Percentiles rank a stretch among this genome's conserved stretches.
Evolutionary conservation across 371 early-diverging fungal genomes (phyloP).

Genomic region (Rhizopus microsporus): DNA sequence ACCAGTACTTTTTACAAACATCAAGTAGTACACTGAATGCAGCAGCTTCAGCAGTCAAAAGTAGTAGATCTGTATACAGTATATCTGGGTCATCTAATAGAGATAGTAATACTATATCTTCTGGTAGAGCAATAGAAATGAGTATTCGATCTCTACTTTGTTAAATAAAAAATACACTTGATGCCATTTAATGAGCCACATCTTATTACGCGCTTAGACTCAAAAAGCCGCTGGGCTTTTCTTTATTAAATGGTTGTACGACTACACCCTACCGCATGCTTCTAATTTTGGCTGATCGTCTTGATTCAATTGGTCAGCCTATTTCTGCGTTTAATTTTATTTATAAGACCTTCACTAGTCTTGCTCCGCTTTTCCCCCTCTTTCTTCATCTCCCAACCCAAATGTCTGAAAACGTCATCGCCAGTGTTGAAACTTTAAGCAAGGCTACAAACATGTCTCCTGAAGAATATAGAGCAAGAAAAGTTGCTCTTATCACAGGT

Average conservation of each 20-base stretch:
- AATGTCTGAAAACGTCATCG: constrained; percentile 36
- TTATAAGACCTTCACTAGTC: too few relatives aligned
- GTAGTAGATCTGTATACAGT: constrained; percentile 15
- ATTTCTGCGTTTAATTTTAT: too few relatives aligned
- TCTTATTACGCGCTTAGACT: constrained; percentile 1
- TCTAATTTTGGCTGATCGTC: too few relatives aligned
- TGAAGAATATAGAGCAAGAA: constrained; percentile 63
- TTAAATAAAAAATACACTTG: constrained; percentile 18
- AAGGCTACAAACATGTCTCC: constrained; percentile 23
- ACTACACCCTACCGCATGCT: too few relatives aligned
- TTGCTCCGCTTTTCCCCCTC: not conserved
- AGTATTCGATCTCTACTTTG: constrained; percentile 40
- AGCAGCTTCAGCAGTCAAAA: constrained; percentile 40
- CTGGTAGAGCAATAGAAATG: constrained; percentile 30
- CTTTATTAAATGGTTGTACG: not conserved
- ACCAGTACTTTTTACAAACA: constrained; percentile 50
- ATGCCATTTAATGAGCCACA: constrained; percentile 8
- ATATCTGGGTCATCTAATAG: constrained; percentile 8
- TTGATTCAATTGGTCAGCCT: too few relatives aligned
- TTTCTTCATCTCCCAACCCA: constrained; percentile 23
- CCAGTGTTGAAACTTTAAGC: constrained; percentile 8
- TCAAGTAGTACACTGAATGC: constrained; percentile 46
- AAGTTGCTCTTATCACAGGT: constrained; percentile 22
- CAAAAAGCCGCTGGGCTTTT: not conserved
- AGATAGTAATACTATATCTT: constrained; percentile 23